Conservation (phyloP, 2,329 filamentous ascomycete species). For the Sporothrix euskadiensis region DNA sequence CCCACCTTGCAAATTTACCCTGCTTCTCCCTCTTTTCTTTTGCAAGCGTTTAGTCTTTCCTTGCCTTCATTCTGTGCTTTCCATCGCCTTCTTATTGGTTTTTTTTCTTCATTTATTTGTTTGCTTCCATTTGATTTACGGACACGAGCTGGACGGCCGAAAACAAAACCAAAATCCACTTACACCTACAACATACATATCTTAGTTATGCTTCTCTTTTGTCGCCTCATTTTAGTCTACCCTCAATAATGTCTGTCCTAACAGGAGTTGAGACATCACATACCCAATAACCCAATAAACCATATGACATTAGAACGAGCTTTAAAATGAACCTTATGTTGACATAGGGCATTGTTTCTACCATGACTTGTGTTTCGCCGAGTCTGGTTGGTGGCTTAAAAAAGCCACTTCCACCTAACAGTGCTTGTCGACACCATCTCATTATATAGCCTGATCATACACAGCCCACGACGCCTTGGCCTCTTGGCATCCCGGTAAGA, state of each 20-base stretch:
- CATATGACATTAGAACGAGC: no score
- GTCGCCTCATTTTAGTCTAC: background rate
- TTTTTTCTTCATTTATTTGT: background rate
- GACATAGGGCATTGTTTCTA: background rate
- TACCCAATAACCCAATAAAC: background rate
- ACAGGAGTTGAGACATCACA: slow-evolving; percentile 10
- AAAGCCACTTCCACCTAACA: background rate
- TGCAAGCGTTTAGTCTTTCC: slow-evolving; percentile 6
- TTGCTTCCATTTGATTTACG: background rate
- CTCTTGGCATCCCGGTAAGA: background rate
- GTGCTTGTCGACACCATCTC: background rate
- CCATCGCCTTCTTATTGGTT: background rate
- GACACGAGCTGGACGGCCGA: background rate
- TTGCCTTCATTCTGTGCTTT: background rate
- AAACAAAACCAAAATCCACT: background rate
- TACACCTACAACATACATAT: background rate
- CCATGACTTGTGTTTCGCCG: background rate
- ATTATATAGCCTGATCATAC: no score
- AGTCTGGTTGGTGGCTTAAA: background rate
- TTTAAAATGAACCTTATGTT: background rate
- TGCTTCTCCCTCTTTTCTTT: background rate
- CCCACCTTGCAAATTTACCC: background rate
- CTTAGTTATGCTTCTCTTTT: slow-evolving; percentile 6
- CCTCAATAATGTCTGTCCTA: background rate
- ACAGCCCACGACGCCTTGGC: slow-evolving; percentile 12